These are phyloP conservation scores for Sergeia podlipaevii DNA, from an alignment of 208 protist species.

Conservation along the genomic window DNA sequence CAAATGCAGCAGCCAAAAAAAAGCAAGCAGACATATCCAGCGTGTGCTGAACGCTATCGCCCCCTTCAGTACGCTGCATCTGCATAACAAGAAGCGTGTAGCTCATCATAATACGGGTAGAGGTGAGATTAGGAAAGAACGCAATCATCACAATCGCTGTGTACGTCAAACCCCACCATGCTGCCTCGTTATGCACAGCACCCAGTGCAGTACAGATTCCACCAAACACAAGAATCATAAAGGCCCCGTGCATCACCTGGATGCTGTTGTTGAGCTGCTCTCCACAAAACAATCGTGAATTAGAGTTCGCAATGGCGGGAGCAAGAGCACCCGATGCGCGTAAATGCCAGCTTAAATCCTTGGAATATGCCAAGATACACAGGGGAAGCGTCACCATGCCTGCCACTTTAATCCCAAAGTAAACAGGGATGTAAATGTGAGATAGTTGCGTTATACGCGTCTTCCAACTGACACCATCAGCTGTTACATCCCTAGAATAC, in stretches of 20 bases:
- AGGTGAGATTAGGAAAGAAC: conserved; percentile 33
- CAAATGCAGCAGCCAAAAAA: conserved; percentile 30
- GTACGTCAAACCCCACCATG: conserved; percentile 47
- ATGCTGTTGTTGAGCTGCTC: conserved; percentile 31
- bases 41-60: neutral
- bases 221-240: conserved; percentile 39
- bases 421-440: conserved; percentile 17
- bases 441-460: conserved; percentile 10
- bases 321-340: conserved; percentile 17
- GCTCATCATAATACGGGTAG: conserved; percentile 22
- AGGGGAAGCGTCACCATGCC: conserved; percentile 23
- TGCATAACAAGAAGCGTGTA: conserved; percentile 46
- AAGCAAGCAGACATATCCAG: no score
- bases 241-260: conserved; percentile 15
- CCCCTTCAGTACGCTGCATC: conserved; percentile 16
- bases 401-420: conserved; percentile 20
- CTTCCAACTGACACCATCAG: conserved; percentile 17
- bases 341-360: conserved; percentile 15
- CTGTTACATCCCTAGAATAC: conserved; percentile 13
- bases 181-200: conserved; percentile 14
- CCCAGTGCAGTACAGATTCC: conserved; percentile 18
- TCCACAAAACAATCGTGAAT: conserved; percentile 32
- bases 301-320: conserved; percentile 18
- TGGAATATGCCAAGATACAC: conserved; percentile 18
- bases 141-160: conserved; percentile 27